Evolutionary conservation across 306 rosid species (phyloP), one percentile per base, ranked within the genome.

Genomic region (Prunus dulcis): DNA sequence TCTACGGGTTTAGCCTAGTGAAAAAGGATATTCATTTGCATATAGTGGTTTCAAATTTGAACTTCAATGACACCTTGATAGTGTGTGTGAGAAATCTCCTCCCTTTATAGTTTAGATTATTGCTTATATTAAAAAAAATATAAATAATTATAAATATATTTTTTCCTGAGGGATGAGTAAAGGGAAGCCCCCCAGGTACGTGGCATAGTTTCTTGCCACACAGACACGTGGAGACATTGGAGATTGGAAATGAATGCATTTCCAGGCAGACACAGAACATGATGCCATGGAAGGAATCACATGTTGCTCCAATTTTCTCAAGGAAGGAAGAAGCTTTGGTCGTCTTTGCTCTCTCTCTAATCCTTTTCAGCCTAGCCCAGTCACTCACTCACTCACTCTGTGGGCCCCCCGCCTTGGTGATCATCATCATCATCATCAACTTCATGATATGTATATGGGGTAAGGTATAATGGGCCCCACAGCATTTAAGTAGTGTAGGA

Each of bases 251-350:
- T 50, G 52, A 20, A 64, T 50, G 45, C 52, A 32, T 18, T 46
- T 52, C 43, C 9, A 6, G 43, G 7, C 32, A 9, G 53, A 38
- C 57, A 3, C 67, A 57, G 91, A 85, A 85, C 86, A 86, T 78
- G 91, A 81, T 86, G 85, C 86, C 82, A 78, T 65, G 81, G 82
- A 84, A 6, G 82, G 85, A 86, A 86, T 82, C 94, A 83, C 87
- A 66, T 89, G 80, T 69, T 81, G 83, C 90, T 75, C 41, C 78
- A 62, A 50, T 67, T 41, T 66, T 67, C 9, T n/a, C 28, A 56
- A 15, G 17, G 28, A 50, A n/a, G 46, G 69, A 76, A 72, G 57
- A 76, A 43, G 56, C 78, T 75, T 73, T 73, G 28, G 60, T 73
- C 57, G 47, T 34, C 15, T 11, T 30, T 15, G 6, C 23, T 9